A percentile compares a stretch with the other conserved stretches of the same genome.
Evolutionary conservation across 345 rosid species (phyloP).

Genomic region (Salix caprea): DNA sequence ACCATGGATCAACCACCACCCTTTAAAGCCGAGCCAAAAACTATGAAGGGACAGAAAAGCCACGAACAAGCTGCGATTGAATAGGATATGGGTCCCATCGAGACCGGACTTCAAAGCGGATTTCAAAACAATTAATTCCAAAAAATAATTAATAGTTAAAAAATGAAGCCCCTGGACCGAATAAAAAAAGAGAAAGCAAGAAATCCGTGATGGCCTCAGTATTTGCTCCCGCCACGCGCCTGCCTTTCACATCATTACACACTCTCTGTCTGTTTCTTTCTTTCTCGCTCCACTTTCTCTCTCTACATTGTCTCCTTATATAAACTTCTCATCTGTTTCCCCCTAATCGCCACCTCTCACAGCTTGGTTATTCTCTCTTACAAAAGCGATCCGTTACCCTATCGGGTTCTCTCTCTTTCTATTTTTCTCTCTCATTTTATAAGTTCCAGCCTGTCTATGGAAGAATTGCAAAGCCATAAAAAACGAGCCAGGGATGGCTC

Average conservation of each 20-base stretch:
- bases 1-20: background rate
- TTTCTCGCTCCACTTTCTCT: conserved; percentile 15
- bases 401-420: background rate
- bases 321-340: conserved; percentile 30
- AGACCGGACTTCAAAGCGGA: conserved; percentile 31
- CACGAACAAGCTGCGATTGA: conserved; percentile 31
- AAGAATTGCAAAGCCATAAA: conserved; percentile 15
- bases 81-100: conserved; percentile 29
- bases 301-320: conserved; percentile 40
- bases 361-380: conserved; percentile 6
- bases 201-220: conserved; percentile 46
- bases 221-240: conserved; percentile 43
- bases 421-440: background rate
- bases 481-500: conserved; percentile 51
- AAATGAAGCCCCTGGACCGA: conserved; percentile 18
- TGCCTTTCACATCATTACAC: conserved; percentile 20
- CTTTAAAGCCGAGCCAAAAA: conserved; percentile 4
- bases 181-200: conserved; percentile 22
- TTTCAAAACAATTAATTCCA: conserved; percentile 22
- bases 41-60: background rate
- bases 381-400: conserved; percentile 10
- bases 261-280: conserved; percentile 1
- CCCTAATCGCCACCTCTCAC: conserved; percentile 22
- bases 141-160: background rate
- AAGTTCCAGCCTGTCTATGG: conserved; percentile 14